phyloP scores from a whole-genome alignment of 78 protist species.

The slime mould (Dictyostelium discoideum) region DNA sequence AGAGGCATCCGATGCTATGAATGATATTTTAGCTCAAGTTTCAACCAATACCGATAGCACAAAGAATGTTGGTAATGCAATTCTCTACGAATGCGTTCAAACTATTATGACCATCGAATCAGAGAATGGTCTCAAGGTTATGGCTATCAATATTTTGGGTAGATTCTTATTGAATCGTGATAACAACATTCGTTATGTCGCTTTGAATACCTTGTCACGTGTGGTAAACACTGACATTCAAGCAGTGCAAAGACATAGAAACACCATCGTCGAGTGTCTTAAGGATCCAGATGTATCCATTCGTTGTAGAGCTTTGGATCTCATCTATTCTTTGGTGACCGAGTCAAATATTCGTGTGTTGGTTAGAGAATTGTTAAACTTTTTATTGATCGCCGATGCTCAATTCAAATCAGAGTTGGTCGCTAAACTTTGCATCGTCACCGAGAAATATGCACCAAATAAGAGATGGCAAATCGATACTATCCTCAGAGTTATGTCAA shows the following conservation, averaged over 20 bases:
- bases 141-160: constrained; percentile 97
- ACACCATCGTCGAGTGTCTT: constrained; percentile 97
- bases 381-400: constrained; percentile 81
- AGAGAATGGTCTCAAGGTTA: constrained; percentile 92
- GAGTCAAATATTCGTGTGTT: constrained; percentile 84
- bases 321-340: constrained; percentile 95
- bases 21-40: constrained; percentile 97
- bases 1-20: constrained; percentile 92
- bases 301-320: constrained; percentile 97
- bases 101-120: constrained; percentile 96
- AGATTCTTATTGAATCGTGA: constrained; percentile 95
- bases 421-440: constrained; percentile 88
- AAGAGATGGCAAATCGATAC: constrained; percentile 97
- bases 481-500: constrained; percentile 86
- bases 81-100: constrained; percentile 96
- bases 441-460: constrained; percentile 92
- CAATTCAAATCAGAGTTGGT: constrained; percentile 89
- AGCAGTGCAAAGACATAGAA: constrained; percentile 98
- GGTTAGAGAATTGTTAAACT: constrained; percentile 87
- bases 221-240: constrained; percentile 88
- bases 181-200: constrained; percentile 96
- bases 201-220: constrained; percentile 89
- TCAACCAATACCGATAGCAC: constrained; percentile 97
- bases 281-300: constrained; percentile 98
- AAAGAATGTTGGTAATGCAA: constrained; percentile 96